Base-by-base conservation (phyloP, 2,329 filamentous ascomycete species). In the Clarireedia homoeocarpa region DNA sequence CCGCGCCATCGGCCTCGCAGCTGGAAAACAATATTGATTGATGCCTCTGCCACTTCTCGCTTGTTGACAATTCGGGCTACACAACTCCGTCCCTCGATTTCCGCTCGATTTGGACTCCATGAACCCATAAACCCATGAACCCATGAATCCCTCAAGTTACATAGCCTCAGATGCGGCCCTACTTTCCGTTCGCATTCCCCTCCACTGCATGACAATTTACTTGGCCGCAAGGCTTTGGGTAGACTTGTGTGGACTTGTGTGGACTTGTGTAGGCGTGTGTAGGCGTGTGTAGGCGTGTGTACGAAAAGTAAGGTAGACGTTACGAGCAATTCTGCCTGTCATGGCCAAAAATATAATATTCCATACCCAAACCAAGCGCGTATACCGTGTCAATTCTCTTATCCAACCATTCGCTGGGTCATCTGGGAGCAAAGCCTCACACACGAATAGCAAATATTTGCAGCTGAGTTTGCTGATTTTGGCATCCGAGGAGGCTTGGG, bases 391-490 rank as follows among this genome's bases (percentile, higher is more conserved):
- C 40, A 17, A 44, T 17, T 44, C 3, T n/a, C n/a, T 7, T 7
- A 7, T 40, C 38, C 38, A 26, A 48, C 45, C 53, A 55, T 50
- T 23, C 10, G 27, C 15, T 20, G 48, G 40, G n/a, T 47, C n/a
- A 30, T 55, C 30, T 45, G 46, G 23, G 45, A 53, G 24, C 14
- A 34, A n/a, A n/a, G 57, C 59, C 59, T 58, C 57, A 54, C 7
- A 48, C 50, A 47, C 45, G 59, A 59, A 61, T 60, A 61, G 58
- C 30, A 60, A 58, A 58, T 48, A 26, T 20, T 15, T 14, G 4
- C n/a, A 56, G 57, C 51, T 60, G 55, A 56, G 44, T 51, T 6
- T 44, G n/a, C 15, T 44, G 20, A 20, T 30, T 30, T 40, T 26
- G 23, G 12, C 23, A 48, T 50, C 20, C 26, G 26, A 50, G 51